A percentile compares a stretch with the other conserved stretches of the same genome.
These are phyloP conservation scores for Bryoerythrophyllum caledonicum DNA, from an alignment of 225 moss, liverwort and hornwort species.

Conservation along the genomic window DNA sequence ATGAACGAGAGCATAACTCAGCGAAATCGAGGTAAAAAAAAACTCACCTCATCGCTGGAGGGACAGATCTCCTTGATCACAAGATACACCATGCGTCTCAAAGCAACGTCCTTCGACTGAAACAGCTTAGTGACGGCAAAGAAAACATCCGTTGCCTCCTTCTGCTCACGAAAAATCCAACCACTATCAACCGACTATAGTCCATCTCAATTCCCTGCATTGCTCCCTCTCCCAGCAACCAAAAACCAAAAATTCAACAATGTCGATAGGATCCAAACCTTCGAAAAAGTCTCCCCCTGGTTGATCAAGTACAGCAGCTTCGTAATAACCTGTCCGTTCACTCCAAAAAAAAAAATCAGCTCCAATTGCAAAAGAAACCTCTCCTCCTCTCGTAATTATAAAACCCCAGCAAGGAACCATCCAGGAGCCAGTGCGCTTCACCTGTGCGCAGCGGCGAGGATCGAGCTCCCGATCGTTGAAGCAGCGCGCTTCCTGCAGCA, in stretches of 20 bases:
- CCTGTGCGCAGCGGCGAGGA: slow-evolving; percentile 75
- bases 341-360: background rate
- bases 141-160: slow-evolving; percentile 86
- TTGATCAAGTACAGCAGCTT: slow-evolving; percentile 90
- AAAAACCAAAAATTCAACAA: background rate
- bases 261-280: slow-evolving; percentile 40
- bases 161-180: slow-evolving; percentile 51
- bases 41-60: slow-evolving; percentile 72
- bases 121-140: slow-evolving; percentile 88
- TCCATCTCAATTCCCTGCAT: slow-evolving; percentile 20
- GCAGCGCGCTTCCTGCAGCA: slow-evolving; percentile 72
- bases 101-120: slow-evolving; percentile 83
- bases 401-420: no score
- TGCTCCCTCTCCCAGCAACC: background rate
- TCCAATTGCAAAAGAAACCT: no score
- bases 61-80: slow-evolving; percentile 89
- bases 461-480: slow-evolving; percentile 80
- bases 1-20: background rate
- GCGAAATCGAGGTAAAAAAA: background rate
- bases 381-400: no score
- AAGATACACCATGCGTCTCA: slow-evolving; percentile 85
- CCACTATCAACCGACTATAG: slow-evolving; percentile 24
- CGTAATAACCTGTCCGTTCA: slow-evolving; percentile 73
- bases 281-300: slow-evolving; percentile 82
- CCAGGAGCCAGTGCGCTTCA: background rate